phyloP scores from a whole-genome alignment of 306 rosid genomes.

The Datisca glomerata region DNA sequence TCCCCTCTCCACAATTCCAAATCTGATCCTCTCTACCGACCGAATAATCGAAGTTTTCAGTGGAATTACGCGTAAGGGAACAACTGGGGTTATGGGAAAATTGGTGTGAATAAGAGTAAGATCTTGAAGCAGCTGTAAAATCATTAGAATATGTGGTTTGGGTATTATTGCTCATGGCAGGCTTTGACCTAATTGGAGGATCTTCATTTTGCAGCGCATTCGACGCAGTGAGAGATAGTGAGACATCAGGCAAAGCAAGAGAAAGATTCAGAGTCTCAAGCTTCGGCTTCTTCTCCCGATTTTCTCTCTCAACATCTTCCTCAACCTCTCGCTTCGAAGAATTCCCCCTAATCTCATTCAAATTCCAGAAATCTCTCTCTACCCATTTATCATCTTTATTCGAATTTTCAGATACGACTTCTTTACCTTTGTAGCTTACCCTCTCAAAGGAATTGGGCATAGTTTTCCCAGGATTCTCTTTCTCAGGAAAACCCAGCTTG shows the following conservation, averaged over 20 bases:
- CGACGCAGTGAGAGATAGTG: constrained; percentile 81
- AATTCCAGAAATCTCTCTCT: constrained; percentile 73
- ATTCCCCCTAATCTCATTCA: constrained; percentile 52
- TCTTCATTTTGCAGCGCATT: constrained; percentile 58
- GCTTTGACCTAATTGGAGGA: constrained; percentile 31
- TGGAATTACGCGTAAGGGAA: constrained; percentile 79
- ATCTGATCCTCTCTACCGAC: constrained; percentile 76
- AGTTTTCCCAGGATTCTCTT: constrained; percentile 33
- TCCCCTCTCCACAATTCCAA: constrained; percentile 97
- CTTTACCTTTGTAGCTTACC: constrained; percentile 54
- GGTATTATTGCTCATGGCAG: constrained; percentile 34
- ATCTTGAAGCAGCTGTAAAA: constrained; percentile 65
- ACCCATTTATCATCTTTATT: constrained; percentile 69
- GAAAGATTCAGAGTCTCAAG: constrained; percentile 78
- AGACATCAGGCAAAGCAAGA: constrained; percentile 81
- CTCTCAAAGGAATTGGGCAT: constrained; percentile 39
- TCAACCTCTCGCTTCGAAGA: constrained; percentile 70
- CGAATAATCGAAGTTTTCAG: constrained; percentile 68
- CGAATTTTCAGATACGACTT: constrained; percentile 37
- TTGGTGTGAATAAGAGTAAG: constrained; percentile 72
- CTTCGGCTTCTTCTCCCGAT: constrained; percentile 63
- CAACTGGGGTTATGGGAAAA: constrained; percentile 91
- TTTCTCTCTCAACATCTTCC: constrained; percentile 49
- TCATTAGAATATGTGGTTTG: constrained; percentile 73
- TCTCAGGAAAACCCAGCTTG: constrained; percentile 40